phyloP scores from a whole-genome alignment of 2,329 filamentous ascomycete genomes.

The Claviceps citrina region DNA sequence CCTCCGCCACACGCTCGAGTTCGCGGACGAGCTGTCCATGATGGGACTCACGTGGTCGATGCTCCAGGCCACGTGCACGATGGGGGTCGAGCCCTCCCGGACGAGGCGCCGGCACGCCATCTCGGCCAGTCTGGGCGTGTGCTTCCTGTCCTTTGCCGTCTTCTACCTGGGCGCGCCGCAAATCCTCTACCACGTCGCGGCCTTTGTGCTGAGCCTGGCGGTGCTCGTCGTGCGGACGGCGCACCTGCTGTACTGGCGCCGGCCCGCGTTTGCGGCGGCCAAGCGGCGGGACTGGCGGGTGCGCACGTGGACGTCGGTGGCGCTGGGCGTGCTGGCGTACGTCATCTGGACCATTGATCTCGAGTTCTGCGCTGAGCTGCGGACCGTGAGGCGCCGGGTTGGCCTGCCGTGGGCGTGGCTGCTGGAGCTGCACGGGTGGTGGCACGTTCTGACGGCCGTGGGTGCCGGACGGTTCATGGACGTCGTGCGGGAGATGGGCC shows the following conservation, averaged over 20 bases:
- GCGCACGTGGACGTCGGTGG: constrained; percentile 16
- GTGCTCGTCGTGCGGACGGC: constrained; percentile 19
- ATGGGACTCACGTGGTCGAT: constrained; percentile 36
- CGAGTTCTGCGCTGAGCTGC: constrained; percentile 33
- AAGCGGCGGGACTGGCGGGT: constrained; percentile 14
- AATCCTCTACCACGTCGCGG: constrained; percentile 27
- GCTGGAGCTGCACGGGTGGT: constrained; percentile 48
- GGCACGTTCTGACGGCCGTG: constrained; percentile 45
- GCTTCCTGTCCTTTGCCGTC: constrained; percentile 25
- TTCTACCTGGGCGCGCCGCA: constrained; percentile 28
- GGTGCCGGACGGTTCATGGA: constrained; percentile 30
- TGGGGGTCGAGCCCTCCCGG: constrained; percentile 26
- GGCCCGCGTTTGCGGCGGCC: constrained; percentile 14
- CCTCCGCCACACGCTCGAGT: constrained; percentile 26
- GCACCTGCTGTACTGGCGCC: constrained; percentile 19
- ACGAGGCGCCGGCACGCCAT: constrained; percentile 15
- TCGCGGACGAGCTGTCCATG: constrained; percentile 44
- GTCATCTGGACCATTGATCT: constrained; percentile 43
- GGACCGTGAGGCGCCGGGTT: constrained; percentile 25
- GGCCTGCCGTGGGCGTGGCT: constrained; percentile 40
- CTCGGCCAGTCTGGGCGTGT: constrained; percentile 23
- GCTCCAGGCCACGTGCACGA: constrained; percentile 32
- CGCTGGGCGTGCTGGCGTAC: constrained; percentile 29
- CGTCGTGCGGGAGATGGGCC: constrained; percentile 15
- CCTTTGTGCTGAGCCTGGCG: constrained; percentile 20